Percentiles rank a stretch among this genome's conserved stretches.
These are phyloP conservation scores for Moesziomyces aphidis DNA, from an alignment of 1,284 basidiomycete species.

Conservation along the genomic window DNA sequence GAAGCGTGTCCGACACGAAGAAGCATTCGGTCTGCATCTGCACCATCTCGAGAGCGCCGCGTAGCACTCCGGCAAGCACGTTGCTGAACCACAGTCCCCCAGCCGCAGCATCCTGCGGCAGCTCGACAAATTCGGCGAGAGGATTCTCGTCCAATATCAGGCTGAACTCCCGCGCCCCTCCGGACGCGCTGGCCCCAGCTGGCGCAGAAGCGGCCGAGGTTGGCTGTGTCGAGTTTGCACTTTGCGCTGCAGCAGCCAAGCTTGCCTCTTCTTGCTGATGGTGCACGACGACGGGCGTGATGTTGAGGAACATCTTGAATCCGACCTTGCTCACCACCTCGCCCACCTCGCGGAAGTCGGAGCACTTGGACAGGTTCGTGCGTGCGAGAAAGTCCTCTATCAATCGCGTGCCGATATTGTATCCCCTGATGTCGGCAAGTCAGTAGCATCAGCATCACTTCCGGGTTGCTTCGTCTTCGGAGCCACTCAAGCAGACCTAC, in stretches of 20 bases:
- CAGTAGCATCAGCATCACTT: background rate
- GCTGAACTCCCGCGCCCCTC: constrained; percentile 73
- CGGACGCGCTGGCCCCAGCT: background rate
- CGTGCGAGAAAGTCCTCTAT: constrained; percentile 98
- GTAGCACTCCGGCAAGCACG: constrained; percentile 89
- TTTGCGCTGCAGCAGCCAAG: constrained; percentile 15
- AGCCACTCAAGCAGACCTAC: constrained; percentile 64
- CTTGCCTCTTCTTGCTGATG: constrained; percentile 60
- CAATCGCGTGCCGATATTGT: constrained; percentile 94
- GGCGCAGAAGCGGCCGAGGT: constrained; percentile 11
- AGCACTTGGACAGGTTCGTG: constrained; percentile 76
- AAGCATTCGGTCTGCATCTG: constrained; percentile 94
- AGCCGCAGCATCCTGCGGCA: constrained; percentile 83
- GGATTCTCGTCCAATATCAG: constrained; percentile 96
- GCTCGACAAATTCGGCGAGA: constrained; percentile 93
- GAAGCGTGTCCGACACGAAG: constrained; percentile 88
- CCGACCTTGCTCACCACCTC: constrained; percentile 75
- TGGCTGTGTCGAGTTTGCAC: constrained; percentile 17
- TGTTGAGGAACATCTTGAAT: constrained; percentile 98
- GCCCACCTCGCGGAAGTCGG: constrained; percentile 89
- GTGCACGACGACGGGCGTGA: constrained; percentile 85
- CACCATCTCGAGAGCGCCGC: constrained; percentile 97
- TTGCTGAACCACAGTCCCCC: constrained; percentile 94
- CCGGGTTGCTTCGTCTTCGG: background rate
- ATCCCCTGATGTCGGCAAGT: constrained; percentile 78